A percentile compares a stretch with the other conserved stretches of the same genome.
phyloP scores from a whole-genome alignment of 2,329 filamentous ascomycete genomes.

The Ampelomyces quisqualis region DNA sequence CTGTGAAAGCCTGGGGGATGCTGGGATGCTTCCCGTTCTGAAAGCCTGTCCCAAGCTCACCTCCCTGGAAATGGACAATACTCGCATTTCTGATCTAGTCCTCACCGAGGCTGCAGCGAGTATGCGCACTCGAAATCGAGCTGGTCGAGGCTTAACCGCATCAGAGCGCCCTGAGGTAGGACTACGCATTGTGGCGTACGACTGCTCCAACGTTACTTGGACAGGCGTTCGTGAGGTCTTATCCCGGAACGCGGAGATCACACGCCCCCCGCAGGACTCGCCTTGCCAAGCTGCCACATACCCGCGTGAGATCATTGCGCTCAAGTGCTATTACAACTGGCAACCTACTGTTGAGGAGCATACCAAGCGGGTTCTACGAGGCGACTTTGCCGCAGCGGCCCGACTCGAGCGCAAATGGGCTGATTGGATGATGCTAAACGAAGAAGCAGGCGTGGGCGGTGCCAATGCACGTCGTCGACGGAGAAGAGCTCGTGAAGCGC shows the following conservation, averaged over 20 bases:
- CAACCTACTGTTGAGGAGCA: conserved; percentile 95
- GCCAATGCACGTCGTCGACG: conserved; percentile 66
- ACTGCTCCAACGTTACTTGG: conserved; percentile 92
- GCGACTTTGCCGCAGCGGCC: conserved; percentile 71
- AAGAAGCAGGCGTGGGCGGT: conserved; percentile 74
- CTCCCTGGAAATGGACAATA: conserved; percentile 88
- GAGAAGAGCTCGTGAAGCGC: conserved; percentile 77
- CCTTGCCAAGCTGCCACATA: conserved; percentile 52
- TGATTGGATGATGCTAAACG: conserved; percentile 87
- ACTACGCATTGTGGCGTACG: conserved; percentile 79
- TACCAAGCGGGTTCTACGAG: conserved; percentile 77
- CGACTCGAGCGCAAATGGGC: conserved; percentile 90
- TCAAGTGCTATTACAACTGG: conserved; percentile 95
- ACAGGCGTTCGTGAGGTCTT: conserved; percentile 84
- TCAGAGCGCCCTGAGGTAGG: conserved; percentile 53
- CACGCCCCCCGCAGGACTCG: conserved; percentile 48
- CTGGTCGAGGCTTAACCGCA: conserved; percentile 33
- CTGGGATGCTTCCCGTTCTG: conserved; percentile 79
- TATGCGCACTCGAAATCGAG: conserved; percentile 65
- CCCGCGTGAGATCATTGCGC: conserved; percentile 74
- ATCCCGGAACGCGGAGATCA: conserved; percentile 76
- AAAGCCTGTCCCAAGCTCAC: conserved; percentile 69
- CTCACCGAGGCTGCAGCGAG: conserved; percentile 82
- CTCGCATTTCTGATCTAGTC: conserved; percentile 80
- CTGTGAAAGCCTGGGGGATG: conserved; percentile 81